Conservation (phyloP, 2,329 filamentous ascomycete genomes). For the Pezicula rhizophila region DNA sequence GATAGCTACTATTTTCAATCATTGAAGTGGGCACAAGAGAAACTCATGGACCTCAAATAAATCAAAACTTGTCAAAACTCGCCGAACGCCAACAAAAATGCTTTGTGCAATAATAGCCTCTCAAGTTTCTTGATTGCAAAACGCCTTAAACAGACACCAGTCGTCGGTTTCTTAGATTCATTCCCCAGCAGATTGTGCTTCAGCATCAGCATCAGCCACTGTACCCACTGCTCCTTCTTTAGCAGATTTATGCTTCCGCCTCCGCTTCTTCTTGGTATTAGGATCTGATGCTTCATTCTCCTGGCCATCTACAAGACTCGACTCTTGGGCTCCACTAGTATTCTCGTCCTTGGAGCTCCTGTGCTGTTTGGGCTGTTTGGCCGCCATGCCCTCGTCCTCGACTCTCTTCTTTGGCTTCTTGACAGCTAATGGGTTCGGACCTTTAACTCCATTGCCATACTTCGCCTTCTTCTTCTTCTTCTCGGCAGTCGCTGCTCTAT, state of each 20-base stretch:
- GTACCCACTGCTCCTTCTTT: constrained; percentile 8
- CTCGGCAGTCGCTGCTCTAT: constrained; percentile 14
- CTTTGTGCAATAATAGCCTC: too few species aligned
- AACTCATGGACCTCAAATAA: too few species aligned
- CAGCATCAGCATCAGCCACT: constrained; percentile 8
- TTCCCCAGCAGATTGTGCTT: constrained; percentile 8
- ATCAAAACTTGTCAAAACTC: too few species aligned
- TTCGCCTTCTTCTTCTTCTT: constrained; percentile 48
- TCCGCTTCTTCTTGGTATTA: constrained; percentile 31
- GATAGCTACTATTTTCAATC: too few species aligned
- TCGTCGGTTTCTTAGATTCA: too few species aligned
- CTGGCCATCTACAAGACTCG: not conserved
- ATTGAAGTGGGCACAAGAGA: too few species aligned
- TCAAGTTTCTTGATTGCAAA: too few species aligned
- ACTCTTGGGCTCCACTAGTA: not conserved
- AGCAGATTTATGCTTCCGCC: constrained; percentile 29
- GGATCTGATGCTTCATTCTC: constrained; percentile 14
- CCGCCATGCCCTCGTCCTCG: constrained; percentile 16
- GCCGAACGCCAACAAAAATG: too few species aligned
- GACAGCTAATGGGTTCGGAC: constrained; percentile 64
- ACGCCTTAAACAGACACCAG: too few species aligned
- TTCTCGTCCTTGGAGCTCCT: not conserved
- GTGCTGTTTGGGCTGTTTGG: not conserved
- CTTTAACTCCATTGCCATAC: constrained; percentile 55
- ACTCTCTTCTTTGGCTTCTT: constrained; percentile 59